Evolutionary conservation across 2,329 filamentous ascomycete species (phyloP).

Genomic region (Lachnellula cervina): DNA sequence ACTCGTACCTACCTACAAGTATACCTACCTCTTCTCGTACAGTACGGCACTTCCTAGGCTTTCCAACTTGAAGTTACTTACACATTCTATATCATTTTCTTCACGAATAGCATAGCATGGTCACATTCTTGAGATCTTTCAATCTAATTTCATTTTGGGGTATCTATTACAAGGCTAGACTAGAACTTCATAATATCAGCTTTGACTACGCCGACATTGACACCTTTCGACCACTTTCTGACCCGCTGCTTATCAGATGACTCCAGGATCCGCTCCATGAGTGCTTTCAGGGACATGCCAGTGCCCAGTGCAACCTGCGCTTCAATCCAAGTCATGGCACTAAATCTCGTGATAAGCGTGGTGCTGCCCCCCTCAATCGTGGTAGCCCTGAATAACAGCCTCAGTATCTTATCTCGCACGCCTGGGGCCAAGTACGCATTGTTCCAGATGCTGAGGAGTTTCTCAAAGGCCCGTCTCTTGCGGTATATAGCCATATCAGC

Average conservation of each 20-base stretch:
- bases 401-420: constrained; percentile 52
- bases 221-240: constrained; percentile 54
- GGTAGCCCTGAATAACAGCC: constrained; percentile 62
- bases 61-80: no score
- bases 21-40: no score
- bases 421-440: constrained; percentile 56
- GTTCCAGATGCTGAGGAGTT: constrained; percentile 63
- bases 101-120: neutral
- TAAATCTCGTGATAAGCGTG: constrained; percentile 74
- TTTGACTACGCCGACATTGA: constrained; percentile 28
- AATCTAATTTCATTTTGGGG: constrained; percentile 9
- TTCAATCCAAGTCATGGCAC: constrained; percentile 70
- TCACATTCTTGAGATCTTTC: neutral
- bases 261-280: constrained; percentile 56
- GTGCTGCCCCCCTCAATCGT: constrained; percentile 68
- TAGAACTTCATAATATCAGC: constrained; percentile 23
- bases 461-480: constrained; percentile 65
- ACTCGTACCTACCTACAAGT: no score
- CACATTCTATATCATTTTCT: neutral
- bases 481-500: constrained; percentile 58
- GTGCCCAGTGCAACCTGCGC: constrained; percentile 48
- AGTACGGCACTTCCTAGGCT: no score
- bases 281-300: constrained; percentile 44
- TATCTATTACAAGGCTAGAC: constrained; percentile 17
- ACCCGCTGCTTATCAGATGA: constrained; percentile 65